These are phyloP conservation scores for Hymenoscyphus linearis DNA, from an alignment of 2,329 filamentous ascomycete species.

Conservation along the genomic window DNA sequence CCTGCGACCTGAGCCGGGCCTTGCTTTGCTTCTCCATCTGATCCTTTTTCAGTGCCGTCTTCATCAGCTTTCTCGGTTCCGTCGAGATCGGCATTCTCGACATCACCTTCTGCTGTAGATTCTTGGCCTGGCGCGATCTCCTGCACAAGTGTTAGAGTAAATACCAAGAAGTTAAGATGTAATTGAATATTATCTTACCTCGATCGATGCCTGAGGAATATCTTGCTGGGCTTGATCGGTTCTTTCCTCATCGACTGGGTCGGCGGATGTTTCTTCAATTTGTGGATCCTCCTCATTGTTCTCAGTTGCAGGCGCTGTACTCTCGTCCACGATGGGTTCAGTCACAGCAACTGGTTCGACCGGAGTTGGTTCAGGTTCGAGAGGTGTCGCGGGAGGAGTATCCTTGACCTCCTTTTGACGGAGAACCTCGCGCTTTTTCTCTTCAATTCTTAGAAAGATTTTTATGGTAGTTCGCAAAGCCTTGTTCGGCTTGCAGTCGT, in stretches of 20 bases:
- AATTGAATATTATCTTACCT: constrained; percentile 29
- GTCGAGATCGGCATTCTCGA: constrained; percentile 10
- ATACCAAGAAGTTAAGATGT: background rate
- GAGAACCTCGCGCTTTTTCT: constrained; percentile 76
- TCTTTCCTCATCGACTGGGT: constrained; percentile 11
- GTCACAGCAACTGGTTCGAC: constrained; percentile 12
- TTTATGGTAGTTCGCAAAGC: constrained; percentile 86
- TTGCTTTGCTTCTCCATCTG: constrained; percentile 13
- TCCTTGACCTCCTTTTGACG: constrained; percentile 40
- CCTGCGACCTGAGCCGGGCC: constrained; percentile 28
- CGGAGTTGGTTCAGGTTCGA: constrained; percentile 21
- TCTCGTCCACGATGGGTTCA: constrained; percentile 2
- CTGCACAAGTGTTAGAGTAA: constrained; percentile 22
- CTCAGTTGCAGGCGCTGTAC: background rate
- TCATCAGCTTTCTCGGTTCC: constrained; percentile 8
- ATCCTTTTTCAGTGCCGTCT: constrained; percentile 12
- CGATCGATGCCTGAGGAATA: constrained; percentile 35
- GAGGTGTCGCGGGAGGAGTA: constrained; percentile 31
- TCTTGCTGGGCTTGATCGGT: constrained; percentile 29
- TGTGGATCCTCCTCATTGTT: constrained; percentile 1
- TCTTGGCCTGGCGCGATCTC: constrained; percentile 32
- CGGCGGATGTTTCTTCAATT: constrained; percentile 8
- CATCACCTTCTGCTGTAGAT: constrained; percentile 18
- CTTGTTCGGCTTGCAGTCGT: constrained; percentile 85
- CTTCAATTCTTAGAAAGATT: constrained; percentile 83